A percentile compares a stretch with the other conserved stretches of the same genome.
These are phyloP conservation scores for Porphyridium purpureum DNA, from an alignment of 23 red algal genomes.

Conservation along the genomic window DNA sequence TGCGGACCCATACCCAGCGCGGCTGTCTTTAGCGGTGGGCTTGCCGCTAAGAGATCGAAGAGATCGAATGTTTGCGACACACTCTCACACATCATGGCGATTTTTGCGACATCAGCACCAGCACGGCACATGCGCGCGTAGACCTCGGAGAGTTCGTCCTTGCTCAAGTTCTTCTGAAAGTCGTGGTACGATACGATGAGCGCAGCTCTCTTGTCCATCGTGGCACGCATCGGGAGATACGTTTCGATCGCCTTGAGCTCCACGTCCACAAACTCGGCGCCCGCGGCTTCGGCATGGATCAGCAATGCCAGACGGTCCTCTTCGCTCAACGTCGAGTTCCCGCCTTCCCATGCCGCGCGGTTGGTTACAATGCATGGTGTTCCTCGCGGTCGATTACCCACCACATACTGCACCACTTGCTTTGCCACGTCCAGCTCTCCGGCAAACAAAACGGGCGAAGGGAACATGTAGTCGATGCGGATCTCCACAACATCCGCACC, in stretches of 20 bases:
- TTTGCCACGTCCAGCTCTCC: too few relatives aligned
- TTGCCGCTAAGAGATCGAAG: background rate
- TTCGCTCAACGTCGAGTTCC: conserved; percentile 22
- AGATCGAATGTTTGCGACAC: conserved; percentile 5
- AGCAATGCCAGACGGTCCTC: conserved; percentile 46
- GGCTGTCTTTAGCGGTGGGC: conserved; percentile 17
- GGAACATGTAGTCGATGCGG: conserved; percentile 55
- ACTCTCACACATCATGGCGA: conserved; percentile 45
- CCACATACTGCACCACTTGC: too few relatives aligned
- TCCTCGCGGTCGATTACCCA: too few relatives aligned
- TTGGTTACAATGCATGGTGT: conserved; percentile 84
- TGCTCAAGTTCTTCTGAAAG: conserved; percentile 31
- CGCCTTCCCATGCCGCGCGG: conserved; percentile 74
- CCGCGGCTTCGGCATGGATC: conserved; percentile 10
- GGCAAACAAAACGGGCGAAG: too few relatives aligned
- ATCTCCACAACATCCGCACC: conserved; percentile 77
- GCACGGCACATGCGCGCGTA: conserved; percentile 12
- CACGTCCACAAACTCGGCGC: conserved; percentile 68
- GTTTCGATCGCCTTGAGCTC: conserved; percentile 39
- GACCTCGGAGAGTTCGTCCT: conserved; percentile 27
- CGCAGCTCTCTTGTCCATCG: background rate
- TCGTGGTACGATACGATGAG: conserved; percentile 75
- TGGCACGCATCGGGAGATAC: background rate
- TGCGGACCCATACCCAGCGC: conserved; percentile 65
- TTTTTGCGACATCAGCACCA: conserved; percentile 65